Conservation (phyloP, 2,329 filamentous ascomycete species). For the Aspergillus versicolor region DNA sequence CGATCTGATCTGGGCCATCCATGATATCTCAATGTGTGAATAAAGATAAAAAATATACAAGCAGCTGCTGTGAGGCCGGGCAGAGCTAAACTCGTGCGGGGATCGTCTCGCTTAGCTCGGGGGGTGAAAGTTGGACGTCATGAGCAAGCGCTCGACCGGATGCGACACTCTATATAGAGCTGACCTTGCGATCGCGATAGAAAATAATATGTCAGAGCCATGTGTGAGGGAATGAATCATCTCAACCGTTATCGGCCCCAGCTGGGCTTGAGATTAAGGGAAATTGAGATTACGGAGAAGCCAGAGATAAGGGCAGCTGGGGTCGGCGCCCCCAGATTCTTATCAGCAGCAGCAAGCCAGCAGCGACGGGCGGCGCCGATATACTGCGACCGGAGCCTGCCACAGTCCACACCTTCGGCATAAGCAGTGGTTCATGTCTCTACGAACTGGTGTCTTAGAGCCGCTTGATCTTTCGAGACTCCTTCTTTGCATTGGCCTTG, state of each 20-base stretch:
- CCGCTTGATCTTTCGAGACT: background rate
- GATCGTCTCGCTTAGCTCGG: background rate
- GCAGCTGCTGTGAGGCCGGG: background rate
- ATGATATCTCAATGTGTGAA: slow-evolving; percentile 10
- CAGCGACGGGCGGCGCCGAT: slow-evolving; percentile 12
- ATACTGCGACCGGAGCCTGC: background rate
- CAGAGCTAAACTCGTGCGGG: background rate
- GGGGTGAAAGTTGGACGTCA: background rate
- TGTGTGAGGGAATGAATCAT: slow-evolving; percentile 22
- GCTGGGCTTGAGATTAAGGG: no score
- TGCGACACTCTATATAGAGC: background rate
- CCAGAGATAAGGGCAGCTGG: slow-evolving; percentile 2
- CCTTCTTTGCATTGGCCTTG: background rate
- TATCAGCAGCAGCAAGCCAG: slow-evolving; percentile 4
- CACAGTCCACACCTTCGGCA: background rate
- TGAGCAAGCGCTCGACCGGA: background rate
- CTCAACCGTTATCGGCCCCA: slow-evolving; percentile 14
- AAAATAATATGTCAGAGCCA: no score
- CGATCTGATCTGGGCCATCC: slow-evolving; percentile 45
- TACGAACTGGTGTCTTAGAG: background rate
- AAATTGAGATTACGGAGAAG: no score
- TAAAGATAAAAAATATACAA: background rate
- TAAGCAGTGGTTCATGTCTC: background rate
- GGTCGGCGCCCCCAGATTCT: slow-evolving; percentile 6
- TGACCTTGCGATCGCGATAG: background rate